A percentile compares a stretch with the other conserved stretches of the same genome.
Evolutionary conservation across 2,329 filamentous ascomycete genomes (phyloP).

Genomic region (Pseudogymnoascus sp.): DNA sequence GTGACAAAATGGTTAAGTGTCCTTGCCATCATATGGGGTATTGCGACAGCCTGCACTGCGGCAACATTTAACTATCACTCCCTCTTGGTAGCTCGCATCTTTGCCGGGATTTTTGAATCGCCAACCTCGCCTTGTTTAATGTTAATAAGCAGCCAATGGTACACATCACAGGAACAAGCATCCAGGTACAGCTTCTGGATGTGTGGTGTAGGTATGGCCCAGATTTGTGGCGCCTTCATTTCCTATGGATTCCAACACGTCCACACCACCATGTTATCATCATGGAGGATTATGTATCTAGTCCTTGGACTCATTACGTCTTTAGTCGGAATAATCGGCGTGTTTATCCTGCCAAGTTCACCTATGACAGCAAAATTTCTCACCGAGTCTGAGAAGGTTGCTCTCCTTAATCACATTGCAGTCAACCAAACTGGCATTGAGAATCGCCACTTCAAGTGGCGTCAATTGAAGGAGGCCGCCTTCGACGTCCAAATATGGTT

Average conservation of each 20-base stretch:
- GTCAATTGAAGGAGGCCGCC: conserved; percentile 43
- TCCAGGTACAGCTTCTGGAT: conserved; percentile 55
- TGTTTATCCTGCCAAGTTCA: conserved; percentile 38
- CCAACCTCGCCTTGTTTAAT: conserved; percentile 51
- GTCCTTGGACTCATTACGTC: conserved; percentile 38
- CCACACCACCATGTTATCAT: conserved; percentile 24
- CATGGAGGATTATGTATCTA: conserved; percentile 54
- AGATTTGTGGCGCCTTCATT: conserved; percentile 39
- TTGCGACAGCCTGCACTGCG: conserved; percentile 45
- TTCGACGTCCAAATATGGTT: neutral
- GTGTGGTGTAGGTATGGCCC: conserved; percentile 48
- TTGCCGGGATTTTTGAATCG: conserved; percentile 53
- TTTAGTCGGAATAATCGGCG: conserved; percentile 33
- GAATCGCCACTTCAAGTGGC: conserved; percentile 43
- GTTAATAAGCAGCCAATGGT: conserved; percentile 53
- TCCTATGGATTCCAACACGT: conserved; percentile 48
- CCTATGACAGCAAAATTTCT: conserved; percentile 36
- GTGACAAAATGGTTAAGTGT: conserved; percentile 51
- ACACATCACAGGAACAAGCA: conserved; percentile 47
- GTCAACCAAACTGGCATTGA: conserved; percentile 51
- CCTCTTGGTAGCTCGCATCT: conserved; percentile 46
- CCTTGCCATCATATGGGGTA: conserved; percentile 51
- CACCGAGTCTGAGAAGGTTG: conserved; percentile 32
- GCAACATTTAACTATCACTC: conserved; percentile 45
- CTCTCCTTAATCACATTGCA: conserved; percentile 40